phyloP scores from a whole-genome alignment of 441 rosid species.

The Breynia disticha region DNA sequence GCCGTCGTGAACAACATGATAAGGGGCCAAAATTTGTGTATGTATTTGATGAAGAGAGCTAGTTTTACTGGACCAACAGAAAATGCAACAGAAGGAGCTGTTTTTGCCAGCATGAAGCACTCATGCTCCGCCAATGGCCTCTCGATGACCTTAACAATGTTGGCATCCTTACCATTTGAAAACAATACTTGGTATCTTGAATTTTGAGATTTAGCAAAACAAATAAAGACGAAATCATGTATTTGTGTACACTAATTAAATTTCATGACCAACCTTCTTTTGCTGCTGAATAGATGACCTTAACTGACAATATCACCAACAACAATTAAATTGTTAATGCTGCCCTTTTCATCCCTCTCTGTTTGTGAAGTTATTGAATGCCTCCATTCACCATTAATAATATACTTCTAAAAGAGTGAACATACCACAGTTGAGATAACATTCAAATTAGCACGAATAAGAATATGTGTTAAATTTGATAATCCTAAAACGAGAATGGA shows the following conservation, averaged over 20 bases:
- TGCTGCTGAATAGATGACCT: conserved; percentile 64
- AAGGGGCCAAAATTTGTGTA: too few species aligned
- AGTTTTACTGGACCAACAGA: conserved; percentile 76
- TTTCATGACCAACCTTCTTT: conserved; percentile 48
- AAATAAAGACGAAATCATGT: not conserved
- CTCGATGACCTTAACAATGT: conserved; percentile 80
- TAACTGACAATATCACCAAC: conserved; percentile 76
- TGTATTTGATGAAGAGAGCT: conserved; percentile 24
- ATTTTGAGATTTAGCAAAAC: too few species aligned
- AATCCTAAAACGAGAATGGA: too few species aligned
- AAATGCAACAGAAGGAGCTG: conserved; percentile 86
- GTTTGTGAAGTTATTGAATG: conserved; percentile 80
- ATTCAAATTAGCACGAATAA: not conserved
- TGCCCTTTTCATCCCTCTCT: conserved; percentile 83
- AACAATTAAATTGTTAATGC: conserved; percentile 65
- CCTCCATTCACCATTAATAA: conserved; percentile 78
- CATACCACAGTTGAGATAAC: conserved; percentile 2
- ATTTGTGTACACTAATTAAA: not conserved
- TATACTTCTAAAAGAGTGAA: conserved; percentile 55
- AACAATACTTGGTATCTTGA: not conserved
- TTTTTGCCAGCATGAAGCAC: conserved; percentile 84
- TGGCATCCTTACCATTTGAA: conserved; percentile 49
- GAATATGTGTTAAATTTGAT: not conserved
- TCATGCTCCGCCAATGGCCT: conserved; percentile 84
- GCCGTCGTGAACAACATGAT: too few species aligned